Base-by-base conservation (phyloP, 192 early-diverging fungal genomes). In the Rhizophagus sp. region DNA sequence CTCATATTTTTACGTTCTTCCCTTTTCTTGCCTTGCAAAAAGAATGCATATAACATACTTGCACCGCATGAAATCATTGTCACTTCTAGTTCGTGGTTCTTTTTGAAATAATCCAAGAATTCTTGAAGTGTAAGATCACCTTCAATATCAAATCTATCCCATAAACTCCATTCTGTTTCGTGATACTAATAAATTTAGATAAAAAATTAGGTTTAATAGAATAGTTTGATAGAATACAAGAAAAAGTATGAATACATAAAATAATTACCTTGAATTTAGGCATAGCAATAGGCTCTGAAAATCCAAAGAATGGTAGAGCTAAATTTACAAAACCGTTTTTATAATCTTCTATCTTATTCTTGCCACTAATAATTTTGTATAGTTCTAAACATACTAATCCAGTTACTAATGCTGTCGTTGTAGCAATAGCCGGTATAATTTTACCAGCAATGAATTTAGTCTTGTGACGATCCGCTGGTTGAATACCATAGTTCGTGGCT, bases 281-380 rank as follows among this genome's bases (percentile, higher is more conserved):
- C 39, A 94, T 94, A 22, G 93, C 91, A 82, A 99, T 96, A 13
- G 98, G 98, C 83, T 99, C 98, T 27, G 98, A 99, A 85, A 99
- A 99, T 27, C 94, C 97, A 91, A 98, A 96, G 93, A 99, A 98
- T 27, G 98, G 98, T 75, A 99, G 84, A 1, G 98, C 97, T 78
- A 99, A 85, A 86, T 99, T 99, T 72, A 98, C 89, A 85, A 99
- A 99, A 13, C 97, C 98, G 84, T 99, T 99, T 90, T 98, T 99
- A 91, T 95, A 99, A 80, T 97, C 95, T 36, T 99, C 98, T 41
- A 99, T 81, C 39, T 41, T 41, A 41, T 41, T 8, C 39, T 41
- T 41, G 39, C 88, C 88, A 70, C 93, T 94, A 78, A 96, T 86
- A 11, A 98, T 80, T 91, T 99, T 99, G 92, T 41, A 41, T 41